phyloP scores from a whole-genome alignment of 768 basidiomycete genomes.

The Zangia roseola region DNA sequence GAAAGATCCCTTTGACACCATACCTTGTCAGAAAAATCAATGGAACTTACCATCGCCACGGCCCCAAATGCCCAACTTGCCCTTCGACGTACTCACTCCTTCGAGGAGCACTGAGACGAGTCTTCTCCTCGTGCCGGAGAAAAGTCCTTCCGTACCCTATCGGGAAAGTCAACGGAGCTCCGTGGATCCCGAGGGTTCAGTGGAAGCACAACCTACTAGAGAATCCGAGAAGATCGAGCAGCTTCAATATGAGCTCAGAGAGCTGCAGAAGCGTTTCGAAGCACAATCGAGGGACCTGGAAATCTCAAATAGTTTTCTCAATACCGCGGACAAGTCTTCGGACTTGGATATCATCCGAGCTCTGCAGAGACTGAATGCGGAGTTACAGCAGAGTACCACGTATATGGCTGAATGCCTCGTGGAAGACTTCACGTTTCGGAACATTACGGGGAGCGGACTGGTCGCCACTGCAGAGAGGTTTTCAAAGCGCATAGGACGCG shows the following conservation, averaged over 20 bases:
- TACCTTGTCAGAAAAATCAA: too few relatives aligned
- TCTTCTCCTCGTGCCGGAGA: too few relatives aligned
- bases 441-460: neutral
- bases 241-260: constrained; percentile 7
- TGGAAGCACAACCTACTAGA: neutral
- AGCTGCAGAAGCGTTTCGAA: constrained; percentile 10
- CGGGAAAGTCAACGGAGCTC: neutral
- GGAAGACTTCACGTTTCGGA: neutral
- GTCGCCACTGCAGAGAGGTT: neutral
- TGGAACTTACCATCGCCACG: too few relatives aligned
- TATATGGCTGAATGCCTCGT: constrained; percentile 10
- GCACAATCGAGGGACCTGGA: constrained; percentile 12
- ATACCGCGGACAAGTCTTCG: constrained; percentile 9
- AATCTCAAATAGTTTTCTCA: constrained; percentile 4
- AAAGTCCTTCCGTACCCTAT: neutral
- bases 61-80: neutral
- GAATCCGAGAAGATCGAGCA: constrained; percentile 3
- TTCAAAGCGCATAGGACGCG: neutral
- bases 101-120: too few relatives aligned
- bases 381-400: constrained; percentile 7
- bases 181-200: neutral
- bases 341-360: constrained; percentile 8
- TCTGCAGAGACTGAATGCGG: constrained; percentile 10
- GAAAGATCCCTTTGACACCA: too few relatives aligned
- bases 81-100: too few relatives aligned